These are phyloP conservation scores for Mesembryanthemum crystallinum DNA, from an alignment of 148 eudicot genomes.

Conservation along the genomic window DNA sequence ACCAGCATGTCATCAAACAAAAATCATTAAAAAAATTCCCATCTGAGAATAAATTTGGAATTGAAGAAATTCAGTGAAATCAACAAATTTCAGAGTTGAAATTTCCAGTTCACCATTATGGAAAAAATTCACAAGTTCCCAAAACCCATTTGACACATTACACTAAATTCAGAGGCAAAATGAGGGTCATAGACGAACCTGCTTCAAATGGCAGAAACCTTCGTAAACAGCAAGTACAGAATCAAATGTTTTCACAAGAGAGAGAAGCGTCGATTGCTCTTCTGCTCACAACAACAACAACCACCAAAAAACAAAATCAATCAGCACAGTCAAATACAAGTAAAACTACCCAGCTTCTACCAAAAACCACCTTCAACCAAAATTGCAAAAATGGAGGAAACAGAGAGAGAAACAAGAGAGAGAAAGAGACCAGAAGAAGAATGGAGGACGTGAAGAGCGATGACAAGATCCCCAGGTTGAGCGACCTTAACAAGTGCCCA, in stretches of 20 bases:
- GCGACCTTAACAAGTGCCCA: conserved; percentile 56
- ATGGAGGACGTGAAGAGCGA: conserved; percentile 47
- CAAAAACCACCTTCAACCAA: background rate
- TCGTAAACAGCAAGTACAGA: conserved; percentile 72
- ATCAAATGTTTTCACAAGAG: conserved; percentile 69
- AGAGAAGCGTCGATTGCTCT: conserved; percentile 52
- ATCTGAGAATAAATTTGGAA: conserved; percentile 2
- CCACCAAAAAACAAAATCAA: conserved; percentile 3
- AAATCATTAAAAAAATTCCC: background rate
- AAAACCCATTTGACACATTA: background rate
- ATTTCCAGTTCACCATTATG: background rate
- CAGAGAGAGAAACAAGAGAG: background rate
- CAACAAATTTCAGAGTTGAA: background rate
- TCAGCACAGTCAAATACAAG: background rate
- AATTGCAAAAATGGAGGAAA: background rate
- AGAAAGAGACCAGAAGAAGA: conserved; percentile 30
- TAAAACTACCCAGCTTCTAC: too few species aligned
- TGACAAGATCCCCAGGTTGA: conserved; percentile 50
- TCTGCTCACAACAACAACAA: conserved; percentile 16
- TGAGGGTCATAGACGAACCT: conserved; percentile 34
- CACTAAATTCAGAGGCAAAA: background rate
- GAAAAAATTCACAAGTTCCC: background rate
- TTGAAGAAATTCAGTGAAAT: background rate
- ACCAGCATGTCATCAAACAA: background rate
- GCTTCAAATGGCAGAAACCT: conserved; percentile 78